Evolutionary conservation across 331 rosid species (phyloP), one percentile per base, ranked within the genome.

Genomic region (Malus hybrid): DNA sequence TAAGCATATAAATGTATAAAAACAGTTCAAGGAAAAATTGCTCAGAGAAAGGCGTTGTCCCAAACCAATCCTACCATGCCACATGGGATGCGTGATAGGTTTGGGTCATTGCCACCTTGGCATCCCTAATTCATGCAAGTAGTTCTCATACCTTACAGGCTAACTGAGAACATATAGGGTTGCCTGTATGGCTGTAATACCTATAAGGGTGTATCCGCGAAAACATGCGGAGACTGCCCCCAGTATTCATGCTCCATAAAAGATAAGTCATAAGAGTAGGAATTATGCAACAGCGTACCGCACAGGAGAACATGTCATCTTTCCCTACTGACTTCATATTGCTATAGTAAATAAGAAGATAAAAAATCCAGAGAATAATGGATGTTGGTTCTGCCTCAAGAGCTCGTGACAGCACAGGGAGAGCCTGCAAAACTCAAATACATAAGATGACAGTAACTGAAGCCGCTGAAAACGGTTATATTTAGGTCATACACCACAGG

Each of bases 231-330:
- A 24, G 31, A 36, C 54, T 71, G 28, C 76, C 76, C 39, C 56
- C 6, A 7, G 69, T 56, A 28, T 48, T 55, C 74, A 74, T 31
- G 65, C 71, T 66, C 61, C 76, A 62, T 57, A 60, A 10, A 67
- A 36, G 76, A 80, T 20, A 67, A 44, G 22, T 34, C 20, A 61
- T 55, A 36, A 74, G 73, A 67, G 65, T 33, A 76, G 61, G 73
- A 84, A 80, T 80, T 29, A 80, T 76, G 65, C 39, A 84, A 79
- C 80, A 78, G 78, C 95, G 80, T 92, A 94, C 99, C 99, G 96
- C 97, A 87, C 69, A 82, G 73, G 88, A 81, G 84, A 90, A 89
- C 90, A 92, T 90, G 88, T 94, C 99, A 87, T 94, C 97, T 88
- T 83, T 82, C 88, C 84, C 96, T 71, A 80, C 67, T 72, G 90